Conservation (phyloP, 2,329 filamentous ascomycete genomes). For the Fusarium clavum region DNA sequence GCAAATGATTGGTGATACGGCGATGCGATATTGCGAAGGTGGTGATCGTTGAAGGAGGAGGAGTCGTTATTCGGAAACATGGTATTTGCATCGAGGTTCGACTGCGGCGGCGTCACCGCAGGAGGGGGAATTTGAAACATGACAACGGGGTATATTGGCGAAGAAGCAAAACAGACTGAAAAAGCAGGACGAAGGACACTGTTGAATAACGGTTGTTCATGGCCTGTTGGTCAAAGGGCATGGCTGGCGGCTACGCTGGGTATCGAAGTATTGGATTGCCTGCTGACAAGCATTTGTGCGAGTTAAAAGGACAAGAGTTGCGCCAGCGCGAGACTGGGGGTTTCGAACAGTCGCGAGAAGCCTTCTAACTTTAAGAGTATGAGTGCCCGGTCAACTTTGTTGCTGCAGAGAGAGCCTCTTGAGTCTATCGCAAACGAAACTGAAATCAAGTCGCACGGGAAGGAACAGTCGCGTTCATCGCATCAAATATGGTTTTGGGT, state of each 20-base stretch:
- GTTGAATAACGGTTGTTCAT: constrained; percentile 52
- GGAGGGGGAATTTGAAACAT: constrained; percentile 66
- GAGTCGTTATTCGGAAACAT: constrained; percentile 34
- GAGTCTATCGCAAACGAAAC: constrained; percentile 29
- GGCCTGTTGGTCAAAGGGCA: constrained; percentile 58
- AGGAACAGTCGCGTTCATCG: constrained; percentile 30
- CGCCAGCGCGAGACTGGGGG: constrained; percentile 39
- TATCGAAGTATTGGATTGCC: constrained; percentile 35
- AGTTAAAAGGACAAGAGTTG: constrained; percentile 43
- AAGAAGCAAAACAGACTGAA: constrained; percentile 41
- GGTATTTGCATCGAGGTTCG: constrained; percentile 54
- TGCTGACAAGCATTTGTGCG: constrained; percentile 56
- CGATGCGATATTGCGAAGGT: constrained; percentile 48
- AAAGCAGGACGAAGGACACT: constrained; percentile 47
- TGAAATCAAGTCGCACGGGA: constrained; percentile 33
- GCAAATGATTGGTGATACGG: constrained; percentile 48
- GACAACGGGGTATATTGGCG: constrained; percentile 45
- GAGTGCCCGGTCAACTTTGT: constrained; percentile 1
- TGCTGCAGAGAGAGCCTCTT: constrained; percentile 8
- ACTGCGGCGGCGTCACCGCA: constrained; percentile 59
- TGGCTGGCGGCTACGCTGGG: constrained; percentile 38
- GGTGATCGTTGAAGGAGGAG: constrained; percentile 28
- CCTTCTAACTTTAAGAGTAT: constrained; percentile 9
- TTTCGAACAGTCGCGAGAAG: constrained; percentile 15
- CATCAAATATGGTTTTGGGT: constrained; percentile 11